phyloP scores from a whole-genome alignment of 768 basidiomycete species.

The Russula griseocarnosa region DNA sequence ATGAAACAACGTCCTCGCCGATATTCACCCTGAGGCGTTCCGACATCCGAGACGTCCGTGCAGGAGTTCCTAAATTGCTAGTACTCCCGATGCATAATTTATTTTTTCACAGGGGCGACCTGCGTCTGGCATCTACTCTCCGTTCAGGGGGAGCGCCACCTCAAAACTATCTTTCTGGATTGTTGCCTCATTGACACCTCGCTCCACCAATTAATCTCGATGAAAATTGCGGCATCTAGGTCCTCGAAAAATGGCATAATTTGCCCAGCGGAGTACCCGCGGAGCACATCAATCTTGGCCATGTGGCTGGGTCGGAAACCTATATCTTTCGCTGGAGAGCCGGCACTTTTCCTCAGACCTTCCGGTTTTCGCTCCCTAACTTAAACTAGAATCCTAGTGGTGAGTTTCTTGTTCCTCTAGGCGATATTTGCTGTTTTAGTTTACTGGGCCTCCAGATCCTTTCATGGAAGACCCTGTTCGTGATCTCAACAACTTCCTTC shows the following conservation, averaged over 20 bases:
- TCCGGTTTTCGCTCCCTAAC: background rate
- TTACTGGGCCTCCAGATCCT: background rate
- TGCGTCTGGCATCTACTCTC: background rate
- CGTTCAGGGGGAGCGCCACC: background rate
- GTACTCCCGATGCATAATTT: background rate
- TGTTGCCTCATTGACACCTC: background rate
- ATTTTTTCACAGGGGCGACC: background rate
- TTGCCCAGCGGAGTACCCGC: background rate
- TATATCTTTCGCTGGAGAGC: background rate
- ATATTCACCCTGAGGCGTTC: background rate
- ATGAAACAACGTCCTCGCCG: background rate
- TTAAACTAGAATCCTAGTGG: background rate
- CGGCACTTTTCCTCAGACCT: background rate
- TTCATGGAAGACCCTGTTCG: constrained; percentile 24
- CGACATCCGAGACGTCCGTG: background rate
- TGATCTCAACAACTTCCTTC: constrained; percentile 27
- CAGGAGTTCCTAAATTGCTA: background rate
- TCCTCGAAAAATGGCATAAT: background rate
- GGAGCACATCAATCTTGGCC: background rate
- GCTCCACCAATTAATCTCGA: background rate
- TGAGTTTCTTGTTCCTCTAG: background rate
- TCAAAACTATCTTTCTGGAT: background rate
- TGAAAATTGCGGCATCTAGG: background rate
- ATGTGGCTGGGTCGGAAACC: background rate
- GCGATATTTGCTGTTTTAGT: background rate